phyloP scores from a whole-genome alignment of 2,329 filamentous ascomycete genomes.

The Septoria linicola region DNA sequence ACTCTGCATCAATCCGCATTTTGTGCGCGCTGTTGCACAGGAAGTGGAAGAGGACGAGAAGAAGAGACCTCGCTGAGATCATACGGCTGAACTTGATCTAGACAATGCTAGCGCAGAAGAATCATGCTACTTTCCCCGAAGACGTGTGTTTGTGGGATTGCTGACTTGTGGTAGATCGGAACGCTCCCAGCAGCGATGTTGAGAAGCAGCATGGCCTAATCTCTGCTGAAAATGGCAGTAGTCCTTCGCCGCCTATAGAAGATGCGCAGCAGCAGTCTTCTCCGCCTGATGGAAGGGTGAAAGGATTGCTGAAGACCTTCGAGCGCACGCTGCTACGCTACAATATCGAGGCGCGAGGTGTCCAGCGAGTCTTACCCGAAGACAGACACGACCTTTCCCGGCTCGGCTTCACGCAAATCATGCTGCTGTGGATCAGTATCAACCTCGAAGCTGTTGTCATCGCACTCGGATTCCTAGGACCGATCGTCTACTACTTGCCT shows the following conservation, averaged over 20 bases:
- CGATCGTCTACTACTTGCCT: conserved; percentile 57
- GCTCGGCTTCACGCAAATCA: conserved; percentile 57
- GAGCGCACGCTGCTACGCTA: conserved; percentile 48
- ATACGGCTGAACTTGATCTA: conserved; percentile 58
- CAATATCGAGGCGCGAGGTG: conserved; percentile 61
- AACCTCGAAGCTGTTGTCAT: conserved; percentile 65
- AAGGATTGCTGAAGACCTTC: conserved; percentile 30
- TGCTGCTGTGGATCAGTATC: conserved; percentile 61
- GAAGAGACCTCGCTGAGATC: conserved; percentile 47
- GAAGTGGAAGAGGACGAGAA: background rate
- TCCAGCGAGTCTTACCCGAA: conserved; percentile 56
- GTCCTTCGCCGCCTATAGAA: background rate
- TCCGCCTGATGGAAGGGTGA: background rate
- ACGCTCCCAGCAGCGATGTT: conserved; percentile 2
- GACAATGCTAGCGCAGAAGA: conserved; percentile 52
- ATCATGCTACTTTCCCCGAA: conserved; percentile 47
- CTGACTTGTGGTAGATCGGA: conserved; percentile 34
- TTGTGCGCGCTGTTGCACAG: no score
- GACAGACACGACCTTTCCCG: conserved; percentile 55
- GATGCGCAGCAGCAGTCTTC: no score
- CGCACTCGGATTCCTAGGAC: conserved; percentile 63
- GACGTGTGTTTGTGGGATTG: conserved; percentile 7
- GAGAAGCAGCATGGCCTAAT: conserved; percentile 10
- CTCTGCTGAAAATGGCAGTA: no score
- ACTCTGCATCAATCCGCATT: no score